Base-by-base conservation (phyloP, 495 filamentous ascomycete species). In the Xylaria scruposa region DNA sequence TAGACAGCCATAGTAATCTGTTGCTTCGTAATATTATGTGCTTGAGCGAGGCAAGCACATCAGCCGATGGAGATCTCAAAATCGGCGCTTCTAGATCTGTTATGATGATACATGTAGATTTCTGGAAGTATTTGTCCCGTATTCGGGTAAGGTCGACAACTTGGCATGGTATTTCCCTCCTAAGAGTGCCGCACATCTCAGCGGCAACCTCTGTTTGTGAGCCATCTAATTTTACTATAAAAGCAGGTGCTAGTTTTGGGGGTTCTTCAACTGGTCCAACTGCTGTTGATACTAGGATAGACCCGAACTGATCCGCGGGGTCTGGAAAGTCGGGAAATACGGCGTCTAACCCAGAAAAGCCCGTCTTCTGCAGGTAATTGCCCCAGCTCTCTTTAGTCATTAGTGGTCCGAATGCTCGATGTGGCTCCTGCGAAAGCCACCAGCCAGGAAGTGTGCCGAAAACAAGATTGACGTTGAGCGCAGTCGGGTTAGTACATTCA, bases 341-440 rank as follows among this genome's bases (percentile, higher is more conserved):
- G 0, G 78, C 64, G 46, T 88, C 86, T 44, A 85, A 70, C 0
- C 84, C 83, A 6, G 81, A 81, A 51, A 88, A 87, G 4, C 82
- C 82, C 4, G 68, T 58, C 0, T 70, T 71, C n/a, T 61, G 67
- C 42, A 88, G 73, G 10, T 82, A 26, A 0, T 31, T 21, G 42
- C 82, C 64, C 86, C 85, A 88, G 26, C 72, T 42, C 0, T 70
- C 63, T 1, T 59, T 56, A 1, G 81, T 75, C 10, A 83, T 60
- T 36, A 69, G 73, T 10, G 85, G 84, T 0, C 80, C 72, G 8
- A 75, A 72, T 3, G 49, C 72, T 38, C 84, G 68, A 4, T 78
- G 79, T 6, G 86, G 67, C 24, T 80, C 68, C 21, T 74, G 68
- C 15, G 83, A 83, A 29, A 78, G 65, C 85, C 85, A 87, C 85